Evolutionary conservation across 768 basidiomycete species (phyloP), one percentile per base, ranked within the genome.

Genomic region (Auriscalpium microsporum): DNA sequence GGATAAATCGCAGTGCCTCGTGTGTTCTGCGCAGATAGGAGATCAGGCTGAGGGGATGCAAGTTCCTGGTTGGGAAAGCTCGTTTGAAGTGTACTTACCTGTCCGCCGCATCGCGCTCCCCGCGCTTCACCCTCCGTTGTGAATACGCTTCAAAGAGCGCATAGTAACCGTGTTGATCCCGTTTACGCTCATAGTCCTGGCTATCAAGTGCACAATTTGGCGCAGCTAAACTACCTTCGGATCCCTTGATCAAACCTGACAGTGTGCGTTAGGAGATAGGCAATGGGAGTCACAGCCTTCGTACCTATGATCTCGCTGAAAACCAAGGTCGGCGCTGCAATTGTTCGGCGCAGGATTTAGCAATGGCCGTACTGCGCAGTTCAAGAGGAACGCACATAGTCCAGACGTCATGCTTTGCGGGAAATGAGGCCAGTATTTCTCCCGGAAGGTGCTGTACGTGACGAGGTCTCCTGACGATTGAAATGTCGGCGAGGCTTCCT

Each of bases 271-370:
- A 8, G 45, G 48, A 19, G 45, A 14, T 19, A 11, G 9, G 11
- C 10, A 0, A 14, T 33, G 19, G 14, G 10, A 1, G 16, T 28
- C 16, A 17, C 37, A 6, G 35, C 10, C 17, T 2, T 13, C 5
- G 16, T 52, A 80, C 85, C 86, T 56, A 87, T 74, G 23, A 88
- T 67, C 62, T 88, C 84, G 38, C 77, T 79, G 62, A 78, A 88
- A 0, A 85, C 82, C 4, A 83, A 68, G 11, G 78, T 71, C 2
- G 84, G 75, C 64, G 84, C 86, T 88, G 50, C 2, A 11, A 47
- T 53, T 13, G 28, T 10, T 28, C 33, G 55, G 11, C 42, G 16
- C 50, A 19, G 50, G 49, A 23, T 21, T 21, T 21, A 21, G 21
- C 53, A 36, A 46, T 17, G 13, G 33, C 11, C 34, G 16, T 7